Conservation (phyloP, 129 eudicot species). For the Flaveria trinervia region DNA sequence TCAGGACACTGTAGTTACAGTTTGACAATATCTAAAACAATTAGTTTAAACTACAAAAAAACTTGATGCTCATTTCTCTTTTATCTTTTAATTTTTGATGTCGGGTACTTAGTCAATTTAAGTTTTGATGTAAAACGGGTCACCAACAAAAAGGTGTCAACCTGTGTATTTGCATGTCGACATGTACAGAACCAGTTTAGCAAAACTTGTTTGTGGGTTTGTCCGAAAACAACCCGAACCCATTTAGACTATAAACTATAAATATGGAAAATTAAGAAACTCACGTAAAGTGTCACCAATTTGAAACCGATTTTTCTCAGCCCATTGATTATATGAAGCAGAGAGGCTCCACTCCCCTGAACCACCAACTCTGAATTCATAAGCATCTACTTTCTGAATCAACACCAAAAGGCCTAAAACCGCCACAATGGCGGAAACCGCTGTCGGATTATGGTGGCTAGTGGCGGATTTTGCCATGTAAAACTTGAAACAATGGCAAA, state of each 20-base stretch:
- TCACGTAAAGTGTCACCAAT: slow-evolving; percentile 64
- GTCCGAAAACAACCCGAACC: background rate
- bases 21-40: background rate
- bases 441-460: slow-evolving; percentile 28
- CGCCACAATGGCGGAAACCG: slow-evolving; percentile 25
- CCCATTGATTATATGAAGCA: slow-evolving; percentile 64
- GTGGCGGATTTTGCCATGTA: slow-evolving; percentile 38
- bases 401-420: slow-evolving; percentile 43
- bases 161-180: background rate
- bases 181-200: background rate
- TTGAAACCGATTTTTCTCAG: slow-evolving; percentile 58
- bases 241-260: background rate
- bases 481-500: slow-evolving; percentile 20
- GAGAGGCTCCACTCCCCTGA: slow-evolving; percentile 52
- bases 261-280: slow-evolving; percentile 23
- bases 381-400: slow-evolving; percentile 44
- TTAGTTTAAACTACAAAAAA: background rate
- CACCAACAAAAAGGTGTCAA: background rate
- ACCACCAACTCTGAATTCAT: slow-evolving; percentile 67
- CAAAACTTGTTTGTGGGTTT: background rate
- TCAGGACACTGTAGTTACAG: background rate
- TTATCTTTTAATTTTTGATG: background rate
- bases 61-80: background rate
- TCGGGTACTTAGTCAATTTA: background rate
- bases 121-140: background rate